Conservation (phyloP, 2,329 filamentous ascomycete species). For the Phaeosphaeriaceae sp. region DNA sequence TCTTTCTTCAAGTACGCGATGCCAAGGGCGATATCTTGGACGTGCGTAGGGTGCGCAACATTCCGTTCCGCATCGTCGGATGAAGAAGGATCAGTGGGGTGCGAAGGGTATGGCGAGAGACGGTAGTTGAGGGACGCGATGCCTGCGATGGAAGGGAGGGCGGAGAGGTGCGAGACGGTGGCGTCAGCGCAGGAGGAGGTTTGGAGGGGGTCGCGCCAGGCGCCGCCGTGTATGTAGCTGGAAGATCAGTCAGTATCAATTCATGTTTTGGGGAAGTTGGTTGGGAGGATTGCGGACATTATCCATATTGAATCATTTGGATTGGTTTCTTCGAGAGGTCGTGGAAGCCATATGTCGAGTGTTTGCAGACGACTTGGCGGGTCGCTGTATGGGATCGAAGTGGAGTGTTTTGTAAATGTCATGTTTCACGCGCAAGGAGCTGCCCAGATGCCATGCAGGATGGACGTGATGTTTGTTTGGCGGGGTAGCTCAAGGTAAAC, state of each 20-base stretch:
- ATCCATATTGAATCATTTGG: constrained; percentile 40
- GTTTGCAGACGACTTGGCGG: constrained; percentile 48
- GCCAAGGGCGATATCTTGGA: constrained; percentile 64
- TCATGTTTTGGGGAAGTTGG: neutral
- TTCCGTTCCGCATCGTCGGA: constrained; percentile 57
- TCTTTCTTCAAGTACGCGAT: constrained; percentile 59
- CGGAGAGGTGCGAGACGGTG: constrained; percentile 47
- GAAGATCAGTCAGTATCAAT: neutral
- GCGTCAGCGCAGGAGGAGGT: constrained; percentile 44
- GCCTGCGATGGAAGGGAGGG: constrained; percentile 56
- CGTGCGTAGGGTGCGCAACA: constrained; percentile 67
- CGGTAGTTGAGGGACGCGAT: constrained; percentile 73
- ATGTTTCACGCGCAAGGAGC: constrained; percentile 4
- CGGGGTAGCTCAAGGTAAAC: constrained; percentile 10
- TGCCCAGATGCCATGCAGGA: neutral
- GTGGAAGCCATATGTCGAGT: constrained; percentile 53
- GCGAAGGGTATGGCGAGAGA: constrained; percentile 61
- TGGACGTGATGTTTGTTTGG: constrained; percentile 15
- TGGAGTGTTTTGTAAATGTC: constrained; percentile 24
- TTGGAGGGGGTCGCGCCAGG: constrained; percentile 58
- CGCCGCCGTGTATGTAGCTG: constrained; percentile 59
- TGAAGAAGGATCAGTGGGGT: constrained; percentile 55
- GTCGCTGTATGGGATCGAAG: constrained; percentile 37
- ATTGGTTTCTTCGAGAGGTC: constrained; percentile 30
- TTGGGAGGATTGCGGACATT: constrained; percentile 31